phyloP scores from a whole-genome alignment of 2,329 filamentous ascomycete genomes.

The Trichophyton benhamiae region DNA sequence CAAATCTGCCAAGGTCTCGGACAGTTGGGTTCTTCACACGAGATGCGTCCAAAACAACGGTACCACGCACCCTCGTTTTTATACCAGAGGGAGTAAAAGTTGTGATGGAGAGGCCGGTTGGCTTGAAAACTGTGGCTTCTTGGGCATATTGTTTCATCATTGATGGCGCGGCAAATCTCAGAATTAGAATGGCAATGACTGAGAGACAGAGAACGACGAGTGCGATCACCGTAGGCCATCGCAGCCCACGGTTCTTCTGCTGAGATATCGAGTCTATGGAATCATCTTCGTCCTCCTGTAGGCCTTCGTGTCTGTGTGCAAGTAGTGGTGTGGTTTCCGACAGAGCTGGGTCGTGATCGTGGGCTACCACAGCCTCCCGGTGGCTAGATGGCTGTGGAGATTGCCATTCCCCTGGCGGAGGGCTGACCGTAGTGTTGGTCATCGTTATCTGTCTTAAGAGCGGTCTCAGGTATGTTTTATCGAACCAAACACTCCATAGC shows the following conservation, averaged over 20 bases:
- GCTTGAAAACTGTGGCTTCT: constrained; percentile 67
- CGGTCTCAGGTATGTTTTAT: not conserved
- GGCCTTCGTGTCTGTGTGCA: constrained; percentile 23
- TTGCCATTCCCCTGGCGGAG: not conserved
- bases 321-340: constrained; percentile 35
- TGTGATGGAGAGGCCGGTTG: constrained; percentile 72
- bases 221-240: constrained; percentile 71
- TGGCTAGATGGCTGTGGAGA: not conserved
- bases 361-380: not conserved
- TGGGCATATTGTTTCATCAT: constrained; percentile 77
- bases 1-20: constrained; percentile 61
- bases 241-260: constrained; percentile 24
- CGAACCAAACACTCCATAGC: not conserved
- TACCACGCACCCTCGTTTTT: constrained; percentile 65
- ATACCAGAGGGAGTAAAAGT: constrained; percentile 71
- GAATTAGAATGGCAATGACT: constrained; percentile 56
- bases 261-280: not conserved
- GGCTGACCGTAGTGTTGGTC: not conserved
- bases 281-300: not conserved
- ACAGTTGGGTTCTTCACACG: constrained; percentile 60
- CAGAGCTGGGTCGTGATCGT: not conserved
- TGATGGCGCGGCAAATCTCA: constrained; percentile 71
- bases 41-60: constrained; percentile 66
- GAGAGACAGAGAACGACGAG: constrained; percentile 52
- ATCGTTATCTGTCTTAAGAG: not conserved